Percentiles rank a stretch among this genome's conserved stretches.
These are phyloP conservation scores for Phialocephala sp. DNA, from an alignment of 2,329 filamentous ascomycete species.

Conservation along the genomic window DNA sequence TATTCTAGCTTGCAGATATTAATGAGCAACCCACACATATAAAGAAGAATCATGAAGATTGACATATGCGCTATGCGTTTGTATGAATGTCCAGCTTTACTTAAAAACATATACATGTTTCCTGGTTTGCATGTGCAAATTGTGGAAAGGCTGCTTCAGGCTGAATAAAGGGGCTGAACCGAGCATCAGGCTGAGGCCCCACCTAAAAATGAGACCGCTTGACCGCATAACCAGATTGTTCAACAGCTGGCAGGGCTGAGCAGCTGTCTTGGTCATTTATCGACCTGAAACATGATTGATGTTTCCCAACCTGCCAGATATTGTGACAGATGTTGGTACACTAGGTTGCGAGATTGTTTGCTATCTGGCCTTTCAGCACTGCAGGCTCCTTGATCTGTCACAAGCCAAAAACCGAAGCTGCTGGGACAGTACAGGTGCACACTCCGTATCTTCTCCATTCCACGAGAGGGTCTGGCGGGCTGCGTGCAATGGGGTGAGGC, in stretches of 20 bases:
- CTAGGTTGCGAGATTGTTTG: not conserved
- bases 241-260: not conserved
- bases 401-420: not conserved
- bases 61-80: not conserved
- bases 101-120: not conserved
- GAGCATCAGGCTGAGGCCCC: constrained; percentile 1
- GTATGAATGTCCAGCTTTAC: not conserved
- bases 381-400: not conserved
- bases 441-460: not conserved
- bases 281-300: not conserved
- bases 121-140: not conserved
- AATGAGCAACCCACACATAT: not conserved
- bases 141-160: not conserved
- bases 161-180: constrained; percentile 9
- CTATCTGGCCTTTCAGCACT: not conserved
- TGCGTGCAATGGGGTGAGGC: not conserved
- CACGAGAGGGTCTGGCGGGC: not conserved
- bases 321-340: not conserved
- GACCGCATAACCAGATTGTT: not conserved
- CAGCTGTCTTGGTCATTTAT: not conserved
- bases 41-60: not conserved
- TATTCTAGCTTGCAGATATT: not conserved
- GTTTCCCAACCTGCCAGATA: not conserved
- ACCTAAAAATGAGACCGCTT: not conserved
- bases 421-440: not conserved